phyloP scores from a whole-genome alignment of 768 basidiomycete genomes.

The Guyanaporus albipodus region DNA sequence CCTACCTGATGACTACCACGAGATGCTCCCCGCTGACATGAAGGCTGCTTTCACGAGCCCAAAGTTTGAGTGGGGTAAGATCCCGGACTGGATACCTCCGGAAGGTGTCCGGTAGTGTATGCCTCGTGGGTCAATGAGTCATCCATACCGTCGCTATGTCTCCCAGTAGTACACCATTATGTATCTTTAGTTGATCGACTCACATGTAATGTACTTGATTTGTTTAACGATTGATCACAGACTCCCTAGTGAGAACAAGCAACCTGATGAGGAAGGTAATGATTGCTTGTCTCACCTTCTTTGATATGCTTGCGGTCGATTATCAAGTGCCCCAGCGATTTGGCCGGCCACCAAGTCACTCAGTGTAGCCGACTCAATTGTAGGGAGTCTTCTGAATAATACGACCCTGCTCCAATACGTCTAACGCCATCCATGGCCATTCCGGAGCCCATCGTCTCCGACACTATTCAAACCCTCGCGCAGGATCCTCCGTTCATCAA shows the following conservation, averaged over 20 bases:
- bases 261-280: constrained; percentile 17
- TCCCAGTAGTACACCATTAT: neutral
- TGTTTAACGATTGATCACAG: neutral
- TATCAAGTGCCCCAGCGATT: constrained; percentile 12
- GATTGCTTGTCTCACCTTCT: no score
- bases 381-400: constrained; percentile 9
- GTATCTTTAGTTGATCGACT: constrained; percentile 2
- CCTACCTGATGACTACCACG: constrained; percentile 57
- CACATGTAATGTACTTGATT: neutral
- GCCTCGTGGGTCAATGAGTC: no score
- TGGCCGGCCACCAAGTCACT: neutral
- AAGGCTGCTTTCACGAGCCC: constrained; percentile 50
- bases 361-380: constrained; percentile 16
- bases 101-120: constrained; percentile 45
- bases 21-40: constrained; percentile 47
- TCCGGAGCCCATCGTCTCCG: constrained; percentile 16
- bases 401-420: constrained; percentile 15
- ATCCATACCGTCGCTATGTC: neutral
- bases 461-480: constrained; percentile 1
- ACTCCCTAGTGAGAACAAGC: no score
- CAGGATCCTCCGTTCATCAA: constrained; percentile 24
- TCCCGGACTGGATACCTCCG: constrained; percentile 76
- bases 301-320: no score
- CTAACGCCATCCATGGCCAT: constrained; percentile 16
- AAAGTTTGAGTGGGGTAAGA: constrained; percentile 64